Evolutionary conservation across 768 basidiomycete genomes (phyloP), one percentile per base, ranked within the genome.

Genomic region (Agrocybe pediades): DNA sequence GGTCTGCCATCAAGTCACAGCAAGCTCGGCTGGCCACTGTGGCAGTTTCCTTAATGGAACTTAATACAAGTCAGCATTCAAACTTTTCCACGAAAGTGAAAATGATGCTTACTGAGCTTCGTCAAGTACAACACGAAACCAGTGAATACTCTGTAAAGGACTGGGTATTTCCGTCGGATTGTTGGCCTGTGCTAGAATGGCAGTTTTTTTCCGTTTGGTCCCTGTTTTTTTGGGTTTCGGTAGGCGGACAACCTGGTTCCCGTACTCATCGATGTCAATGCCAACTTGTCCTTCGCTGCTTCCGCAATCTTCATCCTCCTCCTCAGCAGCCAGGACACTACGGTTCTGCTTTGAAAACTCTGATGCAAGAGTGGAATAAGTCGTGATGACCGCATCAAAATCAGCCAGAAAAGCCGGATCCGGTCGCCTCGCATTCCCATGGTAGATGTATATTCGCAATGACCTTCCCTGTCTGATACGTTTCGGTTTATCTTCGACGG

Each of bases 371-470:
- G 97, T 98, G 24, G 94, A 89, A 70, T 94, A 99, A 2, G 95
- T 98, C 4, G 97, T 99, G 68, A 99, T 92, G 53, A 99, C 95
- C 19, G 93, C 89, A 71, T 99, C 97, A 68, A 98, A 96, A 67
- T 95, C 87, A 17, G 92, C 90, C 41, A 99, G 77, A 66, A 89
- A 94, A 15, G 81, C 70, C n/a, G 94, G 84, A 65, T 98, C 94
- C 19, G 88, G 85, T 25, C 88, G 82, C 36, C 97, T 86, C 19
- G 88, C 78, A 68, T 92, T 90, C 33, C 97, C 97, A 63, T 99
- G 97, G 67, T 98, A 98, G 55, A 98, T 83, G 72, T 98, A 98
- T 23, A 98, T 87, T 27, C 87, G 85, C n/a, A 94, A 69, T 3
- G 82, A 69, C 39, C 74, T 75, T 19, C 83, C 84, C 55, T 78